These are phyloP conservation scores for Fonsecaea nubica DNA, from an alignment of 2,329 filamentous ascomycete genomes.

Conservation along the genomic window DNA sequence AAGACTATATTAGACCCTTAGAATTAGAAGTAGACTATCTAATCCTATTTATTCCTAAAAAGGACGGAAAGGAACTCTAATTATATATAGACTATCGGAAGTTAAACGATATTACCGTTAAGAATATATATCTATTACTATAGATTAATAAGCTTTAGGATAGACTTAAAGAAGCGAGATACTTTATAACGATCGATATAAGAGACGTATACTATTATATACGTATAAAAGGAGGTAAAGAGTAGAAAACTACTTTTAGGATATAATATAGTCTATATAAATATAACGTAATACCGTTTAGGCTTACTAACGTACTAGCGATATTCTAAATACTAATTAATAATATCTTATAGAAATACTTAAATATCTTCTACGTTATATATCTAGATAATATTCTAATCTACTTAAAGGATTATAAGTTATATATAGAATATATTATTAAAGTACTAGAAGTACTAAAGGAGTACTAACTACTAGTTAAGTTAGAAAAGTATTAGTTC, in stretches of 20 bases:
- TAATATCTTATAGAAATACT: neutral
- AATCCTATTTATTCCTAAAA: constrained; percentile 21
- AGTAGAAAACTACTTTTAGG: constrained; percentile 45
- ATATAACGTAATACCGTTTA: constrained; percentile 45
- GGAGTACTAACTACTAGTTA: no score
- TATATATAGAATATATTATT: no score
- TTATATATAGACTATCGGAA: constrained; percentile 44
- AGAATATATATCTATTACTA: constrained; percentile 42
- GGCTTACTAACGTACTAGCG: constrained; percentile 34
- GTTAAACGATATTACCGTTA: constrained; percentile 45
- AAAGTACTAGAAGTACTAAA: no score
- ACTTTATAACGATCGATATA: constrained; percentile 39
- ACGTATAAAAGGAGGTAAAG: constrained; percentile 40
- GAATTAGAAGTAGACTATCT: neutral
- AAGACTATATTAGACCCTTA: neutral
- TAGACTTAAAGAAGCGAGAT: no score
- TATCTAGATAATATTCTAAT: constrained; percentile 16
- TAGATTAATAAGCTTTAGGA: no score
- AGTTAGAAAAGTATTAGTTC: no score
- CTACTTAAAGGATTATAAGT: neutral
- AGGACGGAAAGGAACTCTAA: constrained; percentile 21
- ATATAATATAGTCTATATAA: constrained; percentile 42
- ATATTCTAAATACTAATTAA: constrained; percentile 6
- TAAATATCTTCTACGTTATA: constrained; percentile 10
- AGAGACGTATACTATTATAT: constrained; percentile 40